These are phyloP conservation scores for Oryza rufipogon DNA, from an alignment of 176 grass and related monocot species.

Conservation along the genomic window DNA sequence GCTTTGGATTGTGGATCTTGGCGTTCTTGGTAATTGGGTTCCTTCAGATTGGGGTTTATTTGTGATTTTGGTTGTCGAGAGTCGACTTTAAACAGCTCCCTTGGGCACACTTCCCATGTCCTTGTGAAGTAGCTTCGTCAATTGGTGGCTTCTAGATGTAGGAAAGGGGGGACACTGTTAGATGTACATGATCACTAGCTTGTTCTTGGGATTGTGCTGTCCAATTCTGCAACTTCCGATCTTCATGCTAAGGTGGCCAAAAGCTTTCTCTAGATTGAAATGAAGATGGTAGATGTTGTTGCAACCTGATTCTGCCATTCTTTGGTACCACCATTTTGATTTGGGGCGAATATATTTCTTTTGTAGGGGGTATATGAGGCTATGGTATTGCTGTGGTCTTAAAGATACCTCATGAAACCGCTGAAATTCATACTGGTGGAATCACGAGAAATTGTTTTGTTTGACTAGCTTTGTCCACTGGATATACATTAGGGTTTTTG, in stretches of 20 bases:
- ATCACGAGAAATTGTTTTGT: no score
- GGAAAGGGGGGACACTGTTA: neutral
- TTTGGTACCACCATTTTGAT: neutral
- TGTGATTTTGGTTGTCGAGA: neutral
- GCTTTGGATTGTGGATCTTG: neutral
- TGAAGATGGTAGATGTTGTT: neutral
- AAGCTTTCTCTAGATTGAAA: neutral
- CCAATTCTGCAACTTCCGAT: neutral
- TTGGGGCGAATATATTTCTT: no score
- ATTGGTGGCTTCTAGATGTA: no score
- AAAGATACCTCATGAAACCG: no score
- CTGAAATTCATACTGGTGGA: no score
- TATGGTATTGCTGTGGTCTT: no score
- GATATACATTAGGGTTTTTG: no score
- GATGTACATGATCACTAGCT: conserved; percentile 17
- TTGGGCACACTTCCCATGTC: conserved; percentile 23
- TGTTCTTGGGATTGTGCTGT: neutral
- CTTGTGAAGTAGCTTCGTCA: conserved; percentile 28
- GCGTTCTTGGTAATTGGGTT: neutral
- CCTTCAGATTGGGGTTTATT: neutral
- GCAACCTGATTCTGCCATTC: neutral
- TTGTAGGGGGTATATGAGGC: no score
- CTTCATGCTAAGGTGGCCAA: neutral
- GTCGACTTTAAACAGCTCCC: neutral
- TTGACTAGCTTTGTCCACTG: no score